These are phyloP conservation scores for Yarrowia deformans DNA, from an alignment of 805 yeast genomes.

Conservation along the genomic window DNA sequence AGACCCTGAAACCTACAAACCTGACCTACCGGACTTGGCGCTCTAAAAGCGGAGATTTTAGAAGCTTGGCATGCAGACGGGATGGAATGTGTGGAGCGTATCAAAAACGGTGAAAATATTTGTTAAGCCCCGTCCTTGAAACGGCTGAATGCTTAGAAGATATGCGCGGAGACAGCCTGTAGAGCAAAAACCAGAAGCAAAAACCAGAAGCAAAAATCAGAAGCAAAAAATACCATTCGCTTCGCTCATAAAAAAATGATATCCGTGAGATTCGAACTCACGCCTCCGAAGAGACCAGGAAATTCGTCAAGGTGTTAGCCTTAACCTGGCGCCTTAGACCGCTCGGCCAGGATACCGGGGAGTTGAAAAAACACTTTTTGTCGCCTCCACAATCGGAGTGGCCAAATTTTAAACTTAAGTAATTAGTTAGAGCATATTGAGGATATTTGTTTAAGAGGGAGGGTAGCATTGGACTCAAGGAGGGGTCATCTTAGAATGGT, in stretches of 20 bases:
- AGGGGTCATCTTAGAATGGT: too few species aligned
- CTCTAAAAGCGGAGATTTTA: background rate
- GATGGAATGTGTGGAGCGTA: background rate
- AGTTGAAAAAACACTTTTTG: too few species aligned
- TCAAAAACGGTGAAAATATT: too few species aligned
- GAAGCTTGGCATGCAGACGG: background rate
- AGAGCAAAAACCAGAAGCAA: too few species aligned
- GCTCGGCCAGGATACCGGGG: slow-evolving; percentile 38
- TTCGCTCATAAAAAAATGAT: slow-evolving; percentile 5
- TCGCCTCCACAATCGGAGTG: too few species aligned
- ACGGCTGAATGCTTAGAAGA: too few species aligned
- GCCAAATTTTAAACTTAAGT: too few species aligned
- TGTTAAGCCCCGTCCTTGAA: too few species aligned
- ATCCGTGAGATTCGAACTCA: slow-evolving; percentile 40
- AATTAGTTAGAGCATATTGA: background rate
- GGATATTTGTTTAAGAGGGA: background rate
- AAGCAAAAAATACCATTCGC: too few species aligned
- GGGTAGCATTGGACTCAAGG: too few species aligned
- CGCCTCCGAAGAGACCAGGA: slow-evolving; percentile 41
- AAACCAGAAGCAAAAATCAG: too few species aligned
- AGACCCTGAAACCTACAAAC: slow-evolving; percentile 24
- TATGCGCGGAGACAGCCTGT: too few species aligned
- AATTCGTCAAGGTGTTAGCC: slow-evolving; percentile 33
- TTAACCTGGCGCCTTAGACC: slow-evolving; percentile 41
- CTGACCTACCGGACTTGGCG: background rate